Evolutionary conservation across 2,329 filamentous ascomycete genomes (phyloP), one percentile per base, ranked within the genome.

Genomic region (Colletotrichum coccodes): DNA sequence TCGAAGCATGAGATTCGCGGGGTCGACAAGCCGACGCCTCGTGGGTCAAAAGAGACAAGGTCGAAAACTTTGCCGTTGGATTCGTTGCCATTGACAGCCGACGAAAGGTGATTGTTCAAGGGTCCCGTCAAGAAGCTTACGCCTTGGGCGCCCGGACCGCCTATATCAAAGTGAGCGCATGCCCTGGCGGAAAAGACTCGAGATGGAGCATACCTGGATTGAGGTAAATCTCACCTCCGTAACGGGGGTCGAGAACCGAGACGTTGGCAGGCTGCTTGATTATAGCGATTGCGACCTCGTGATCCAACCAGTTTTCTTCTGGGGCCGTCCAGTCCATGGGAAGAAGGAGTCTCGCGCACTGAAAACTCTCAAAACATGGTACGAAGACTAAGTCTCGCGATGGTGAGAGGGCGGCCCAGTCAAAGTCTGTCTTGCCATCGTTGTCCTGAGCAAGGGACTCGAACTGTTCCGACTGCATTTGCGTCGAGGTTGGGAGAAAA

Each of bases 21-120:
- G 4, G 62, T 65, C 38, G 62, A 53, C 23, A 60, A 53, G 16
- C 56, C 62, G n/a, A 86, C 75, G 4, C 84, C 84, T 6, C 84
- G 82, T 0, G 84, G 83, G 69, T 86, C 84, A 59, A 86, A 86
- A 0, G 79, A 79, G 1, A 86, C 64, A 0, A 86, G 71, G 68
- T 87, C 83, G 62, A 83, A 84, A 1, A 75, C 77, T 47, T 85
- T 83, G 11, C 84, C 83, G 0, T 26, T 44, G 6, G 53, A 3
- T 16, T 49, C 44, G 8, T 59, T n/a, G 18, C 53, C 34, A 18
- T 64, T 59, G 52, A 64, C 34, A 23, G 53, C 12, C 2, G 34
- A 18, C 11, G 14, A 34, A 7, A 64, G 42, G 14, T 59, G 52
- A 9, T 21, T n/a, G 16, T 50, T 50, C 28, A 23, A 32, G 14